These are phyloP conservation scores for Microbotryum saponariae DNA, from an alignment of 1,284 basidiomycete species.

Conservation along the genomic window DNA sequence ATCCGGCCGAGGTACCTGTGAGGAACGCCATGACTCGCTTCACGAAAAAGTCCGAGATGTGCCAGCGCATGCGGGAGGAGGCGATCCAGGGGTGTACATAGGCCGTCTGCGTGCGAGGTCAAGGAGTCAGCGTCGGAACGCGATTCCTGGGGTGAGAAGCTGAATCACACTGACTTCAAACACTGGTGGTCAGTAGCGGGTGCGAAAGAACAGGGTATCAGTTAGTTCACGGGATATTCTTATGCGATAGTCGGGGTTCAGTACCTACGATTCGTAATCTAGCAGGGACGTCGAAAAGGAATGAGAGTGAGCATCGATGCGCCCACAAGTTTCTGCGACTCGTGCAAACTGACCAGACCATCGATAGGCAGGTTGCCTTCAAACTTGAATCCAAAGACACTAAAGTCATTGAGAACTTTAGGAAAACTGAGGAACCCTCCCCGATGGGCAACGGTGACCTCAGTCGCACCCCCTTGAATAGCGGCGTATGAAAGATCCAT, in stretches of 20 bases:
- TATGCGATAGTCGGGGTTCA: no score
- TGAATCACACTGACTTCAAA: no score
- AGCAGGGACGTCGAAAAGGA: neutral
- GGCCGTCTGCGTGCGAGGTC: slow-evolving; percentile 32
- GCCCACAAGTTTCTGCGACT: no score
- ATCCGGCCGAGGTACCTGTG: slow-evolving; percentile 53
- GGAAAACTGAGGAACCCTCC: slow-evolving; percentile 53
- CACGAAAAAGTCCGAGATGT: slow-evolving; percentile 56
- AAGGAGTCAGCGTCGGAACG: neutral
- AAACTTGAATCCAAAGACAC: slow-evolving; percentile 50
- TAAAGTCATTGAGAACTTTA: slow-evolving; percentile 58
- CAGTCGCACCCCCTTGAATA: slow-evolving; percentile 45
- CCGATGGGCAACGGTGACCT: slow-evolving; percentile 53
- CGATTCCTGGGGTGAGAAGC: neutral
- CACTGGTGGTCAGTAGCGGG: neutral
- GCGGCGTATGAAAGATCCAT: slow-evolving; percentile 55
- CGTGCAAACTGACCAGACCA: slow-evolving; percentile 49
- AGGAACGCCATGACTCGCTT: slow-evolving; percentile 56
- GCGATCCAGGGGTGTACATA: slow-evolving; percentile 52
- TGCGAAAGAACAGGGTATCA: neutral
- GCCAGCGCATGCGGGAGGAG: slow-evolving; percentile 54
- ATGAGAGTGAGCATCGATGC: neutral
- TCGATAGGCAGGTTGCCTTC: slow-evolving; percentile 54
- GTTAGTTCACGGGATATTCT: no score
- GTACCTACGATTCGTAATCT: slow-evolving; percentile 9